Base-by-base conservation (phyloP, 2,329 filamentous ascomycete genomes). In the Tolypocladium ophioglossoides region DNA sequence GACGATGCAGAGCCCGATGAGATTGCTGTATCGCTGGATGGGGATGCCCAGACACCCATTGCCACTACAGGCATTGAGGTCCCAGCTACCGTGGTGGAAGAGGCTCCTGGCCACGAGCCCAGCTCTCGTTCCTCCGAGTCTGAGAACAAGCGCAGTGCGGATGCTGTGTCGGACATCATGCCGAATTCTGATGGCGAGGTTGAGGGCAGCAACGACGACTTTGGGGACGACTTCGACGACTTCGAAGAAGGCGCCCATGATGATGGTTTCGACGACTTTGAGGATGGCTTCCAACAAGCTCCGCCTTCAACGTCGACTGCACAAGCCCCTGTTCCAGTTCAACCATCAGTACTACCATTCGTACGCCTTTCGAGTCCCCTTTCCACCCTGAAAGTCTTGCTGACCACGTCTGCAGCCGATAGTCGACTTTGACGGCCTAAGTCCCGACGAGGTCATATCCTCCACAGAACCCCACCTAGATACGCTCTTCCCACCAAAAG, bases 221-320 rank as follows among this genome's bases (percentile, higher is more conserved):
- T 80, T 64, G 79, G 76, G 24, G 79, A 83, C 62, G 80, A 83
- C 57, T 79, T 81, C 68, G 80, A 84, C 65, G 80, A 83, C 57
- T 84, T 84, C 59, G 79, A 82, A 62, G 80, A 83, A 62, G 80
- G 78, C 50, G 77, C 75, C 59, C 76, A 72, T 9, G 74, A 74
- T 48, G 75, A 74, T 30, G 79, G 79, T 62, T 85, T 85, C 71
- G 82, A 83, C 63, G 85, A 88, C 63, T 90, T 89, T 69, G 84
- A 87, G 64, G 86, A 85, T 60, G 84, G 77, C 39, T 89, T 89
- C 65, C 79, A 89, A 63, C 74, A 82, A 66, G 68, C 79, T 54
- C 57, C 65, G 38, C 57, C 63, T 22, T 58, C 61, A 30, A 52
- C 62, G 7, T 62, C 63, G 49, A 61, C 66, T 32, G 64, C 64